These are phyloP conservation scores for Neofusicoccum parvum DNA, from an alignment of 2,329 filamentous ascomycete species.

Conservation along the genomic window DNA sequence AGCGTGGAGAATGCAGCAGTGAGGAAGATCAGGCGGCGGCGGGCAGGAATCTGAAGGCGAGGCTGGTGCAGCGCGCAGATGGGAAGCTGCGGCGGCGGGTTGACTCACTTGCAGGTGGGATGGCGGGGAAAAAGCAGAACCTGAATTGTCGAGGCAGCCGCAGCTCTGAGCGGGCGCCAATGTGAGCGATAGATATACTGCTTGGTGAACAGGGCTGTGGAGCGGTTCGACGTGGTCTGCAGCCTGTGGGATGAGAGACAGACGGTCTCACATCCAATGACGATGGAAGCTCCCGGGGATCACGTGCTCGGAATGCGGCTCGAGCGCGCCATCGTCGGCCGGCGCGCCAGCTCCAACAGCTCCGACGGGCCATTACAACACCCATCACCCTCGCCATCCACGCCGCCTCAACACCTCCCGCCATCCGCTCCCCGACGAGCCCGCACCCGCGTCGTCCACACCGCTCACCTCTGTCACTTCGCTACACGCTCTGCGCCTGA, in stretches of 20 bases:
- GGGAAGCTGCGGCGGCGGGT: background rate
- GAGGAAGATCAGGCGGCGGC: too few species aligned
- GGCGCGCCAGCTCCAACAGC: slow-evolving; percentile 14
- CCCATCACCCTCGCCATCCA: slow-evolving; percentile 36
- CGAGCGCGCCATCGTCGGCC: background rate
- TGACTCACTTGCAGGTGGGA: background rate
- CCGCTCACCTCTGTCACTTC: slow-evolving; percentile 8
- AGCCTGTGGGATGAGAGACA: slow-evolving; percentile 12
- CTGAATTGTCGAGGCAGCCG: background rate
- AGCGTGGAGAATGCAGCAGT: too few species aligned
- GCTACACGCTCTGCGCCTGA: background rate
- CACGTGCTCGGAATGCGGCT: background rate
- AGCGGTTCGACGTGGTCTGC: slow-evolving; percentile 17
- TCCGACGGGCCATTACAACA: slow-evolving; percentile 26
- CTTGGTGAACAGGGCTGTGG: background rate
- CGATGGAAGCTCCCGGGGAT: background rate
- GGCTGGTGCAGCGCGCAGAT: background rate
- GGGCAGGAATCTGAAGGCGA: background rate
- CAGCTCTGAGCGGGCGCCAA: background rate
- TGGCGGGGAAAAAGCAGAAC: background rate
- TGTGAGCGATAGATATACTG: slow-evolving; percentile 13
- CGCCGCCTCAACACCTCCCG: background rate
- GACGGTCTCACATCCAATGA: slow-evolving; percentile 7
- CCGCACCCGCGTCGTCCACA: slow-evolving; percentile 21
- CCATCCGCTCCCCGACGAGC: slow-evolving; percentile 28